Conservation (phyloP, 768 basidiomycete genomes). For the Auricularia cornea region DNA sequence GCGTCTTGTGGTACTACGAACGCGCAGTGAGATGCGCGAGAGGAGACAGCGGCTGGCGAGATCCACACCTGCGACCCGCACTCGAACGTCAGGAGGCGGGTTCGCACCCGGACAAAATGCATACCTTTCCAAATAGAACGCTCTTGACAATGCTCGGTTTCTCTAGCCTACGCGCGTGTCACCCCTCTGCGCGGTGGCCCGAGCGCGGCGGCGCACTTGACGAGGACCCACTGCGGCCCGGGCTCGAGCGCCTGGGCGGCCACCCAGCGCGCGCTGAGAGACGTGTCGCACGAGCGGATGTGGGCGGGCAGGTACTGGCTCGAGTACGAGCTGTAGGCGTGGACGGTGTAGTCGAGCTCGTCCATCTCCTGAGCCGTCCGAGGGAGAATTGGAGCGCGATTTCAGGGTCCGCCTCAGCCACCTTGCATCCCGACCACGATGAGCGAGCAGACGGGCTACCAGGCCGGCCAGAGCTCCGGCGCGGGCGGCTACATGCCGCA, state of each 20-base stretch:
- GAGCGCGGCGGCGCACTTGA: background rate
- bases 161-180: background rate
- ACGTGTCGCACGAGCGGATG: background rate
- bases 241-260: background rate
- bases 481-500: background rate
- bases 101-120: too few relatives aligned
- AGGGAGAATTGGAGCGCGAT: background rate
- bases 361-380: background rate
- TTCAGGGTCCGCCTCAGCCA: too few relatives aligned
- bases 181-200: background rate
- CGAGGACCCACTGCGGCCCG: background rate
- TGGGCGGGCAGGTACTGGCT: background rate
- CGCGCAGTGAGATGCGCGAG: background rate
- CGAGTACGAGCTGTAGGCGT: background rate
- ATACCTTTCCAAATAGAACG: background rate
- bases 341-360: background rate
- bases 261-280: background rate
- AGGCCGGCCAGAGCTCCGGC: background rate
- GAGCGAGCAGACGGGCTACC: background rate
- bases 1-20: background rate
- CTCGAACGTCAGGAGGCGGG: background rate
- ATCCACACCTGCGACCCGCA: too few relatives aligned
- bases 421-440: background rate
- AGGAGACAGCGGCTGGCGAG: too few relatives aligned
- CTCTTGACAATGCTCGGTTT: background rate